Conservation (phyloP, 805 yeast species). For the Priceomyces carsonii region DNA sequence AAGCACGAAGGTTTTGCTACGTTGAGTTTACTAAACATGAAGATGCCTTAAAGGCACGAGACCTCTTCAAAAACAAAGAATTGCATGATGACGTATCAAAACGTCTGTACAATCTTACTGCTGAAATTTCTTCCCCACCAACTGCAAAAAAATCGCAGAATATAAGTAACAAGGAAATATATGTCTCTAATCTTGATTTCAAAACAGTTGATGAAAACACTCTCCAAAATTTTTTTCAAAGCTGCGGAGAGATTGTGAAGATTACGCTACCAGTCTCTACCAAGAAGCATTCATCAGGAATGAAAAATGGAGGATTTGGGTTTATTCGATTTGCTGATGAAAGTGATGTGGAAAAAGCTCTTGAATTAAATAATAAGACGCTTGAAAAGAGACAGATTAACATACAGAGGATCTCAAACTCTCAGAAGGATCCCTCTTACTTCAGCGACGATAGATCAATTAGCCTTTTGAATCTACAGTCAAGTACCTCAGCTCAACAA, state of each 20-base stretch:
- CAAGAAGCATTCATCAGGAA: constrained; percentile 28
- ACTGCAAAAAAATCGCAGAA: constrained; percentile 36
- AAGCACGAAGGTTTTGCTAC: constrained; percentile 71
- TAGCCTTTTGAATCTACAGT: constrained; percentile 24
- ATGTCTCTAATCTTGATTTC: constrained; percentile 54
- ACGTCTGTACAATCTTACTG: constrained; percentile 44
- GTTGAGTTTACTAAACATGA: constrained; percentile 51
- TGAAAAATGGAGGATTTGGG: constrained; percentile 62
- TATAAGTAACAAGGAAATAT: constrained; percentile 58
- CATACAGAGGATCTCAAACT: constrained; percentile 32
- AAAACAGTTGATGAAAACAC: constrained; percentile 36
- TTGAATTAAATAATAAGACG: constrained; percentile 38
- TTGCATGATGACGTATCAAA: constrained; percentile 27
- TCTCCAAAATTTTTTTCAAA: constrained; percentile 42
- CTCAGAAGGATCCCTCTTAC: constrained; percentile 10
- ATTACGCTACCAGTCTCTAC: constrained; percentile 49
- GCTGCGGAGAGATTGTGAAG: constrained; percentile 55
- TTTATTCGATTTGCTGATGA: constrained; percentile 52
- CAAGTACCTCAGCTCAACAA: constrained; percentile 38
- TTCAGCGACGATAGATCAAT: constrained; percentile 20
- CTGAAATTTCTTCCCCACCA: constrained; percentile 61
- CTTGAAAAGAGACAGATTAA: constrained; percentile 49
- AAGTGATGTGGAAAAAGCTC: constrained; percentile 49
- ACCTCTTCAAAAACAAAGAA: constrained; percentile 36
- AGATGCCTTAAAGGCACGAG: constrained; percentile 47